These are phyloP conservation scores for Cardiospermum halicacabum DNA, from an alignment of 345 rosid species.

Conservation along the genomic window DNA sequence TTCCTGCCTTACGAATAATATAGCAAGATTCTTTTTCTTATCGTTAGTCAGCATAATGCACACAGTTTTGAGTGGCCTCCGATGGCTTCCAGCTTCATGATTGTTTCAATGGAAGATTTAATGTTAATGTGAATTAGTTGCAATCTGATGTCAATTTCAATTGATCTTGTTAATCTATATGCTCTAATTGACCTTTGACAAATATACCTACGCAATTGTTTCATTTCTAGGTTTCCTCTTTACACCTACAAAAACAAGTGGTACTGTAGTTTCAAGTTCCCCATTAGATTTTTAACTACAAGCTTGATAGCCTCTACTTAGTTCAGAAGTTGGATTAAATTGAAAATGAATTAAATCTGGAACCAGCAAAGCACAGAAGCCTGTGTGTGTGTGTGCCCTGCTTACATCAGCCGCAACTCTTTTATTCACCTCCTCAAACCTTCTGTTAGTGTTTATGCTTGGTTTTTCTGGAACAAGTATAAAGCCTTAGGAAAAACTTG, in stretches of 20 bases:
- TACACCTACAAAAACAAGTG: neutral
- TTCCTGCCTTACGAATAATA: neutral
- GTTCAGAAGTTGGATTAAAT: no score
- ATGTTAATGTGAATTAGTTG: neutral
- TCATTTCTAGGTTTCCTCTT: conserved; percentile 1
- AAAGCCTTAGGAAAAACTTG: neutral
- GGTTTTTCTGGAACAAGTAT: neutral
- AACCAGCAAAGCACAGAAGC: no score
- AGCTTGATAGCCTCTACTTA: no score
- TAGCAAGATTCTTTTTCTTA: neutral
- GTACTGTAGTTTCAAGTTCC: neutral
- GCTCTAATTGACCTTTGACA: neutral
- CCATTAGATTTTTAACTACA: no score
- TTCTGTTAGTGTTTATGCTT: no score
- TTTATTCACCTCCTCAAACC: no score
- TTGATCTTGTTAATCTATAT: neutral
- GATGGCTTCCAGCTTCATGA: neutral
- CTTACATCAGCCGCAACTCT: no score
- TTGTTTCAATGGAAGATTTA: neutral
- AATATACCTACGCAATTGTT: neutral
- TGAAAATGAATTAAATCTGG: no score
- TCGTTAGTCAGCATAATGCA: neutral
- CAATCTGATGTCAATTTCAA: neutral
- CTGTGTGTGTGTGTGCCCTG: no score
- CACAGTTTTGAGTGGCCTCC: neutral